Evolutionary conservation across 345 rosid species (phyloP).

Genomic region (Rhodamnia rubescens): DNA sequence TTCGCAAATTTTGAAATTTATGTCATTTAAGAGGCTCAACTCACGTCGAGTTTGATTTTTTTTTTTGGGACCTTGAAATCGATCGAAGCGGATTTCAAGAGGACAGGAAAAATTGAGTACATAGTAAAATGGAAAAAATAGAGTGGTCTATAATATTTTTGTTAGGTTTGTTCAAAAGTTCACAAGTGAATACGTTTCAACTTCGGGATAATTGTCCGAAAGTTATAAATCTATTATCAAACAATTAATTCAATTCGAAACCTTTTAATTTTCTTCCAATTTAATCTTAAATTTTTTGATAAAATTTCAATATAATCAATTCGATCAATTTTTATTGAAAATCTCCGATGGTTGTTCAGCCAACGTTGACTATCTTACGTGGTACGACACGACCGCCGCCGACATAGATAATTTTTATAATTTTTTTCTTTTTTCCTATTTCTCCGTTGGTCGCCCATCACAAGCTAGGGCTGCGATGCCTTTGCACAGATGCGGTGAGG

Average conservation of each 20-base stretch:
- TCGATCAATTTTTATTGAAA: not conserved
- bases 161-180: not conserved
- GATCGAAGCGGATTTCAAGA: not conserved
- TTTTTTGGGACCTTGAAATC: not conserved
- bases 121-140: not conserved
- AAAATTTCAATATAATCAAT: not conserved
- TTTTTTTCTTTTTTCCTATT: not conserved
- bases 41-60: not conserved
- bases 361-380: rapidly evolving
- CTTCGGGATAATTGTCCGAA: not conserved
- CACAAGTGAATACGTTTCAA: not conserved
- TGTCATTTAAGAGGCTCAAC: not conserved
- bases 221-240: not conserved
- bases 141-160: not conserved
- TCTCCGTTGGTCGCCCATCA: rapidly evolving
- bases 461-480: not conserved
- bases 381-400: rapidly evolving
- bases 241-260: not conserved
- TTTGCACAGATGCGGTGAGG: not conserved
- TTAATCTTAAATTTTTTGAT: not conserved
- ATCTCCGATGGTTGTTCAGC: not conserved
- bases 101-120: not conserved
- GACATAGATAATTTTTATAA: not conserved
- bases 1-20: not conserved
- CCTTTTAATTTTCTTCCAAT: not conserved